Conservation (phyloP, 2,329 filamentous ascomycete genomes). For the Nemania sp. region DNA sequence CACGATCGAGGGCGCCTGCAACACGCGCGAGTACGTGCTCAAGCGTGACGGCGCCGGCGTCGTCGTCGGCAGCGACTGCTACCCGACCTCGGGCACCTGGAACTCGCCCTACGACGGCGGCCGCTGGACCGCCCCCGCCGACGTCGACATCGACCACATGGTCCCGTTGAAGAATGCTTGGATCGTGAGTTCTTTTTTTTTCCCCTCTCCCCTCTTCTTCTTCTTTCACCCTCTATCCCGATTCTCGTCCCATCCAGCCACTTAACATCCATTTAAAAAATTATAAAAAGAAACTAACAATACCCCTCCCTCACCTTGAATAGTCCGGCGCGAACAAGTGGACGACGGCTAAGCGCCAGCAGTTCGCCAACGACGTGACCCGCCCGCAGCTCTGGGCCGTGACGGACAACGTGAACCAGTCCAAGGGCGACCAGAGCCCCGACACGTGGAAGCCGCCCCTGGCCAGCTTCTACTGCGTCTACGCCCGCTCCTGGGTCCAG, state of each 20-base stretch:
- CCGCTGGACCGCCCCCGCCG: slow-evolving; percentile 68
- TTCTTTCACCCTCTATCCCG: no score
- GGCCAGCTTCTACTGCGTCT: slow-evolving; percentile 73
- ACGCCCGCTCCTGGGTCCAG: slow-evolving; percentile 75
- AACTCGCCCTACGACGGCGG: slow-evolving; percentile 73
- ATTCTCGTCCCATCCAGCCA: no score
- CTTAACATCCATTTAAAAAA: no score
- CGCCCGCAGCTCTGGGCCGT: slow-evolving; percentile 80
- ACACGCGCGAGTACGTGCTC: slow-evolving; percentile 73
- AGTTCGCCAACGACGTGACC: slow-evolving; percentile 77
- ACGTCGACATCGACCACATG: slow-evolving; percentile 83
- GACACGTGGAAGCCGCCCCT: slow-evolving; percentile 78
- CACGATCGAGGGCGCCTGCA: slow-evolving; percentile 54
- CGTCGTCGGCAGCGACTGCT: slow-evolving; percentile 61
- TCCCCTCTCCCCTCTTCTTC: not conserved
- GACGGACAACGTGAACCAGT: slow-evolving; percentile 74
- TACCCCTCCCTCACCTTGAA: not conserved
- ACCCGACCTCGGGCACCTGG: slow-evolving; percentile 70
- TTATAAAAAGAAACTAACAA: slow-evolving; percentile 36
- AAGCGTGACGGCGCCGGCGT: slow-evolving; percentile 73
- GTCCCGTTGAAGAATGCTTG: slow-evolving; percentile 82
- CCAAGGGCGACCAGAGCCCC: slow-evolving; percentile 74
- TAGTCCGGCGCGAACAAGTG: slow-evolving; percentile 71
- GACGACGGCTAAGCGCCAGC: slow-evolving; percentile 68
- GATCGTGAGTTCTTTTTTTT: slow-evolving; percentile 55